phyloP scores from a whole-genome alignment of 2,329 filamentous ascomycete genomes.

The Pestalotiopsis sp. region DNA sequence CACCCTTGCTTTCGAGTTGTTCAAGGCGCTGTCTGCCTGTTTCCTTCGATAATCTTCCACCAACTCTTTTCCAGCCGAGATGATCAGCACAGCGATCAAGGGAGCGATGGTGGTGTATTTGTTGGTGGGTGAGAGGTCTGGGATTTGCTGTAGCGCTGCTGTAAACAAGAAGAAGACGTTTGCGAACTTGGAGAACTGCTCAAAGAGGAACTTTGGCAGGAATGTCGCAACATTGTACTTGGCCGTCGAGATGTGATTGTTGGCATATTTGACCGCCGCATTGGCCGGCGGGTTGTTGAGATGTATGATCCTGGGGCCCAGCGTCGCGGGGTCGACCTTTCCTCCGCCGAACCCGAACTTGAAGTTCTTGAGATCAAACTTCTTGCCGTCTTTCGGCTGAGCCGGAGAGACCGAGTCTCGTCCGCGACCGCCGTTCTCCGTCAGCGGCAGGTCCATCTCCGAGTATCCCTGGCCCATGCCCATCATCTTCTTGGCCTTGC shows the following conservation, averaged over 20 bases:
- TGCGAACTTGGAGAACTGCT: constrained; percentile 99
- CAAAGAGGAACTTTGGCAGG: constrained; percentile 93
- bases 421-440: constrained; percentile 60
- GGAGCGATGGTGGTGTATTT: constrained; percentile 95
- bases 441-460: constrained; percentile 97
- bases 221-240: constrained; percentile 97
- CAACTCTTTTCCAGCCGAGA: constrained; percentile 94
- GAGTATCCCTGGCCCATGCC: constrained; percentile 86
- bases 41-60: constrained; percentile 93
- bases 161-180: constrained; percentile 99
- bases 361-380: constrained; percentile 75
- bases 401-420: constrained; percentile 32
- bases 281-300: constrained; percentile 97
- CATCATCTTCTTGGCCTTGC: constrained; percentile 85
- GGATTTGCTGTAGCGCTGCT: constrained; percentile 91
- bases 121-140: constrained; percentile 92
- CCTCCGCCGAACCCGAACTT: constrained; percentile 88
- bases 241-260: constrained; percentile 96
- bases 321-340: constrained; percentile 85
- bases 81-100: constrained; percentile 83
- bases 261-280: constrained; percentile 82
- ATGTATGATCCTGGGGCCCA: constrained; percentile 90
- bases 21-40: constrained; percentile 82
- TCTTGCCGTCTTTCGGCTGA: constrained; percentile 54
- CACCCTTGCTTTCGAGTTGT: constrained; percentile 83